phyloP scores from a whole-genome alignment of 2,329 filamentous ascomycete genomes.

The Colletotrichum costaricense region DNA sequence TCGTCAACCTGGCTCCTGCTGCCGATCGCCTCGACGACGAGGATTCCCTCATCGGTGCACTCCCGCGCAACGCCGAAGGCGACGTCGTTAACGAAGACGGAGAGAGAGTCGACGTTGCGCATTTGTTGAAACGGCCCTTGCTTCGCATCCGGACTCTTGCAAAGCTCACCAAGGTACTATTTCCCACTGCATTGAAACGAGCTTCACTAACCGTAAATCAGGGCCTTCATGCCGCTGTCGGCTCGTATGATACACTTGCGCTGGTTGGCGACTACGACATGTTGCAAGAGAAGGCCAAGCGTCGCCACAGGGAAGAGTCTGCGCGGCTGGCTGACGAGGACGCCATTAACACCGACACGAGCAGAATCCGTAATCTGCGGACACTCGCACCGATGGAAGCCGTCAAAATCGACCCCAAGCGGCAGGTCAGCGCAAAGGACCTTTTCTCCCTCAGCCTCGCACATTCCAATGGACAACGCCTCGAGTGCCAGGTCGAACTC shows the following conservation, averaged over 20 bases:
- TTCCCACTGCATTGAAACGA: not conserved
- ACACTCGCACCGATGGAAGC: slow-evolving; percentile 78
- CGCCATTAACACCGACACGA: slow-evolving; percentile 84
- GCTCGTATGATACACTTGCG: slow-evolving; percentile 57
- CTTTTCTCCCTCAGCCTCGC: slow-evolving; percentile 86
- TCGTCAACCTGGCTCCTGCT: slow-evolving; percentile 89
- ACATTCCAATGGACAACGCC: slow-evolving; percentile 89
- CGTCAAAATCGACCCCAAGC: slow-evolving; percentile 78
- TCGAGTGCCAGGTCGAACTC: slow-evolving; percentile 90
- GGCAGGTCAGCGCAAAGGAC: slow-evolving; percentile 90
- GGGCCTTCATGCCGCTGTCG: slow-evolving; percentile 68
- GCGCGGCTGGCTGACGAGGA: slow-evolving; percentile 86
- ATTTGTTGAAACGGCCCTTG: slow-evolving; percentile 88
- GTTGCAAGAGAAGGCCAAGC: slow-evolving; percentile 81
- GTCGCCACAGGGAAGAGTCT: slow-evolving; percentile 70
- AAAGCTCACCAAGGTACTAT: slow-evolving; percentile 79
- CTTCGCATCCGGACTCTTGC: slow-evolving; percentile 88
- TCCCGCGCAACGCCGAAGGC: slow-evolving; percentile 72
- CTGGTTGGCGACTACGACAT: slow-evolving; percentile 69
- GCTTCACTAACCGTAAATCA: slow-evolving; percentile 38
- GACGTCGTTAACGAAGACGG: slow-evolving; percentile 79
- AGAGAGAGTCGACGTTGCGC: slow-evolving; percentile 93
- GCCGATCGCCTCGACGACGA: slow-evolving; percentile 64
- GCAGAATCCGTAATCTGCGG: slow-evolving; percentile 80
- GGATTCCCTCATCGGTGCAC: slow-evolving; percentile 68